Conservation (phyloP, 306 rosid species). For the Prunus mongolica region DNA sequence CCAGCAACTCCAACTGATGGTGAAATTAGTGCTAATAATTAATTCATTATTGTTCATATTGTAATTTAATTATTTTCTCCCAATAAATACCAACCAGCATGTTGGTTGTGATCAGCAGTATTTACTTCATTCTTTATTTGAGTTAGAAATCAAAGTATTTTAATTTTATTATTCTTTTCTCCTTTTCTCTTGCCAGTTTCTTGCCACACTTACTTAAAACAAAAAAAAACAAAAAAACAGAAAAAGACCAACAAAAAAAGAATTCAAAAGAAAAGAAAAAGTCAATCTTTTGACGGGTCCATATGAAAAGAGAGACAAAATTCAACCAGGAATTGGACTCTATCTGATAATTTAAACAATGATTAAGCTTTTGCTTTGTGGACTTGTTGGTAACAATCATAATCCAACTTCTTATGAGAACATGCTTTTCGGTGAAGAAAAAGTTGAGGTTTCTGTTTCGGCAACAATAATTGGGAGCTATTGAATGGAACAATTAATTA, state of each 20-base stretch:
- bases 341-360: too few species aligned
- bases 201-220: not conserved
- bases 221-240: not conserved
- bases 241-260: not conserved
- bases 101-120: not conserved
- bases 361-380: too few species aligned
- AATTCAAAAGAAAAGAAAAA: too few species aligned
- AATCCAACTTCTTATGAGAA: not conserved
- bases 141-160: not conserved
- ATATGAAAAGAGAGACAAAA: too few species aligned
- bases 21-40: not conserved
- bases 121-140: not conserved
- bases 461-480: not conserved
- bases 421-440: not conserved
- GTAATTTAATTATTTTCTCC: not conserved
- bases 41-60: not conserved
- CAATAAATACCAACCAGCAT: too few species aligned
- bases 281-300: too few species aligned
- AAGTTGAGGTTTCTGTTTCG: not conserved
- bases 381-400: too few species aligned
- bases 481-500: not conserved
- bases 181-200: not conserved
- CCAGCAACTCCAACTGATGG: not conserved
- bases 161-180: not conserved
- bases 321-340: too few species aligned